A percentile compares a stretch with the other conserved stretches of the same genome.
phyloP scores from a whole-genome alignment of 768 basidiomycete genomes.

The Strobilomyces dryophilus region DNA sequence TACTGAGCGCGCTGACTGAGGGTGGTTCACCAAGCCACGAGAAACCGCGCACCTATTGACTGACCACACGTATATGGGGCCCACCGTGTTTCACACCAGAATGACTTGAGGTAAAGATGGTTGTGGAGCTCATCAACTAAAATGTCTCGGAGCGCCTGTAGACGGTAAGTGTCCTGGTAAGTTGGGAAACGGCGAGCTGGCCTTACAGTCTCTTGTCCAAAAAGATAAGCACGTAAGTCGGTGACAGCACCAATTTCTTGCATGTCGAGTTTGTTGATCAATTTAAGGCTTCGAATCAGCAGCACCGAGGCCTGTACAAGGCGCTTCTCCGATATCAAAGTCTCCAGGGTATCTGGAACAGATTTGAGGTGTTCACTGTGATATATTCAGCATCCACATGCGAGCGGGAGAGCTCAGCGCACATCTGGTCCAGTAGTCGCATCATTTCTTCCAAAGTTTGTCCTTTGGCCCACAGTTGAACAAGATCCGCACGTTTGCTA shows the following conservation, averaged over 20 bases:
- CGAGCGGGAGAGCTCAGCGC: conserved; percentile 26
- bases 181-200: neutral
- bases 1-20: conserved; percentile 40
- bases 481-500: conserved; percentile 82
- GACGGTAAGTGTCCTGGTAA: conserved; percentile 6
- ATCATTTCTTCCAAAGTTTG: conserved; percentile 96
- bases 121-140: conserved; percentile 93
- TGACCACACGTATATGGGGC: conserved; percentile 78
- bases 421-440: conserved; percentile 93
- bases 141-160: conserved; percentile 85
- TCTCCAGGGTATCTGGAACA: conserved; percentile 89
- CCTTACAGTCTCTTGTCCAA: conserved; percentile 81
- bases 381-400: conserved; percentile 14
- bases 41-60: conserved; percentile 52
- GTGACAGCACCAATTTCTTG: conserved; percentile 91
- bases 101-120: conserved; percentile 95
- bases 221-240: conserved; percentile 82
- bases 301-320: conserved; percentile 85
- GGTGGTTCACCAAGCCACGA: neutral
- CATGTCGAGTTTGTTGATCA: conserved; percentile 90
- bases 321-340: conserved; percentile 93
- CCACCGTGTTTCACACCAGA: conserved; percentile 96
- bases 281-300: conserved; percentile 82
- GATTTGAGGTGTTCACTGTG: conserved; percentile 82
- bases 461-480: conserved; percentile 83